phyloP scores from a whole-genome alignment of 1,139 yeast species.

The Geotrichum cucujoidarum region DNA sequence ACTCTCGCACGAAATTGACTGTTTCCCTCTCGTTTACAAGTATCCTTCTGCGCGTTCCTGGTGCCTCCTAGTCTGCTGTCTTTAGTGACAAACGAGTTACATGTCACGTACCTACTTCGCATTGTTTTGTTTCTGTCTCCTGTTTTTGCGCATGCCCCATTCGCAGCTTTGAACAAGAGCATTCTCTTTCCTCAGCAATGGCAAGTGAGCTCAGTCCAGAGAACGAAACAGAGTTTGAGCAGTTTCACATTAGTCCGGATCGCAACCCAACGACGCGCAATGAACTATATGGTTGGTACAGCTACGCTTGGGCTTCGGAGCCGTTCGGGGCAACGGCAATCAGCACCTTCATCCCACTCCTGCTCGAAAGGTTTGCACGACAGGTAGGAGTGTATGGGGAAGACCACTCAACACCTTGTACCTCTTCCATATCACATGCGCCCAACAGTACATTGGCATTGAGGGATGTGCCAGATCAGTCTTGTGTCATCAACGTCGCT shows the following conservation, averaged over 20 bases:
- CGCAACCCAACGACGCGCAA: conserved; percentile 19
- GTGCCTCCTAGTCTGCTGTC: too few relatives aligned
- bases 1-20: too few relatives aligned
- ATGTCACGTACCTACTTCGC: not conserved
- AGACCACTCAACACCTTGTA: not conserved
- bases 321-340: conserved; percentile 70
- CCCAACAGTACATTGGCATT: too few relatives aligned
- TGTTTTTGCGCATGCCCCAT: not conserved
- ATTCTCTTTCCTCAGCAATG: not conserved
- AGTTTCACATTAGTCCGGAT: too few relatives aligned
- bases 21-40: too few relatives aligned
- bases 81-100: not conserved
- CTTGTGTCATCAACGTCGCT: conserved; percentile 46
- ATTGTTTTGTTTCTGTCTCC: not conserved
- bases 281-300: conserved; percentile 38
- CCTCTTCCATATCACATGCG: too few relatives aligned
- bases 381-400: conserved; percentile 27
- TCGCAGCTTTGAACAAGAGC: not conserved
- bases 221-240: too few relatives aligned
- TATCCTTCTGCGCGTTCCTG: too few relatives aligned
- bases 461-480: too few relatives aligned
- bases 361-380: conserved; percentile 61
- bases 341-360: conserved; percentile 63
- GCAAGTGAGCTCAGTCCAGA: too few relatives aligned
- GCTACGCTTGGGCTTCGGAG: conserved; percentile 64